Conservation (phyloP, 768 basidiomycete species). For the Leccinum longicurvipes region DNA sequence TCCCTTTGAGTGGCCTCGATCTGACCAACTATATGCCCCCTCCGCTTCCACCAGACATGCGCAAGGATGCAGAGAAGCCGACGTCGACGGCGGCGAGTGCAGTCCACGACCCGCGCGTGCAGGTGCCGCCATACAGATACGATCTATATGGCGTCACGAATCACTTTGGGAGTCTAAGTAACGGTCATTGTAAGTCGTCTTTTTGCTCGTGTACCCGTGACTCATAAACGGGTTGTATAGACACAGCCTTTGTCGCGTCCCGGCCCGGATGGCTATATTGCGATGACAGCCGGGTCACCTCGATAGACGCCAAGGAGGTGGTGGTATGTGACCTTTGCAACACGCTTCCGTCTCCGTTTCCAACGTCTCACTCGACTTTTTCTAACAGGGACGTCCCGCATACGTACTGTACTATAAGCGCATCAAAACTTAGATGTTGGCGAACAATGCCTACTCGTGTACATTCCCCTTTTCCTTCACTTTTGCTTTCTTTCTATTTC, state of each 20-base stretch:
- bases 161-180: conserved; percentile 90
- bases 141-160: conserved; percentile 96
- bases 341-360: neutral
- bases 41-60: conserved; percentile 63
- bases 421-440: conserved; percentile 28
- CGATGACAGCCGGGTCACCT: conserved; percentile 85
- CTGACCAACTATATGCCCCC: conserved; percentile 84
- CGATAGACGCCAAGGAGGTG: conserved; percentile 74
- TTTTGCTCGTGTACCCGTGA: neutral
- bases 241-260: conserved; percentile 89
- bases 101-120: conserved; percentile 72
- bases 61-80: conserved; percentile 46
- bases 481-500: neutral
- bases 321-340: conserved; percentile 52
- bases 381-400: conserved; percentile 55
- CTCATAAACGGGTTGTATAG: conserved; percentile 38
- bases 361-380: conserved; percentile 18
- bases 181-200: conserved; percentile 83
- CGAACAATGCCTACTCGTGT: neutral
- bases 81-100: neutral
- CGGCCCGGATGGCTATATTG: conserved; percentile 89
- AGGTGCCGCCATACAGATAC: conserved; percentile 87
- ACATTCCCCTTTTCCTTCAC: neutral
- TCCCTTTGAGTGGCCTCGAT: conserved; percentile 63
- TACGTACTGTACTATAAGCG: conserved; percentile 84